Evolutionary conservation across 352 stramenopile species (phyloP).

Genomic region (Phytophthora sojae): DNA sequence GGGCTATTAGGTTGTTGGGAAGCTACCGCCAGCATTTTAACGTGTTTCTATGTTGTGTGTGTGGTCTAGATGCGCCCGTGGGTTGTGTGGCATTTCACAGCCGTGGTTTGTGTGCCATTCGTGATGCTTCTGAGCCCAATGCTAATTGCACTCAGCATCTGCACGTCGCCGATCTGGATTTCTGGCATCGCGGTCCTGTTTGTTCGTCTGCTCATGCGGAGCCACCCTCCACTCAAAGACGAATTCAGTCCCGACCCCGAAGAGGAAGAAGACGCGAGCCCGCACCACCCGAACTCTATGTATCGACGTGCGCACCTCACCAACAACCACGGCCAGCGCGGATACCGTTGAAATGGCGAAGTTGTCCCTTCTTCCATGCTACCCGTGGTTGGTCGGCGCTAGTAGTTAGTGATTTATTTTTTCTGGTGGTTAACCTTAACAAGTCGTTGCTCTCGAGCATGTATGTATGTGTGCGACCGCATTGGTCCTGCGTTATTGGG

Average conservation of each 20-base stretch:
- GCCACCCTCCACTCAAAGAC: conserved; percentile 41
- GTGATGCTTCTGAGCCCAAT: conserved; percentile 78
- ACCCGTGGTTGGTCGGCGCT: conserved; percentile 1
- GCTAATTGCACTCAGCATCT: conserved; percentile 80
- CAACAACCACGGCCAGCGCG: conserved; percentile 36
- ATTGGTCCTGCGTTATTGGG: not conserved
- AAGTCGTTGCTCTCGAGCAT: conserved; percentile 16
- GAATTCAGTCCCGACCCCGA: conserved; percentile 53
- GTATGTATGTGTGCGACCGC: not conserved
- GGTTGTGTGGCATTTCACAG: conserved; percentile 75
- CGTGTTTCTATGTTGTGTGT: not conserved
- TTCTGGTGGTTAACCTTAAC: conserved; percentile 14
- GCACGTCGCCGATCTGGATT: conserved; percentile 81
- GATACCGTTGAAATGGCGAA: conserved; percentile 27
- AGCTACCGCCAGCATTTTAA: conserved; percentile 7
- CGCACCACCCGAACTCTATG: conserved; percentile 56
- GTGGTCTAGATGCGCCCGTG: conserved; percentile 53
- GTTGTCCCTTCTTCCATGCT: conserved; percentile 1
- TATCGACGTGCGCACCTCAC: conserved; percentile 54
- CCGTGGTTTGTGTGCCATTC: conserved; percentile 75
- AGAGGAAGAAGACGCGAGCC: conserved; percentile 47
- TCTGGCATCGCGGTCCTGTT: conserved; percentile 62
- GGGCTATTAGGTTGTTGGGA: not conserved
- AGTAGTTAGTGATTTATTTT: conserved; percentile 48
- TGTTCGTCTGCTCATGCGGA: conserved; percentile 53